Evolutionary conservation across 169 alveolate species (phyloP).

Genomic region (Cryptosporidium ubiquitum): DNA sequence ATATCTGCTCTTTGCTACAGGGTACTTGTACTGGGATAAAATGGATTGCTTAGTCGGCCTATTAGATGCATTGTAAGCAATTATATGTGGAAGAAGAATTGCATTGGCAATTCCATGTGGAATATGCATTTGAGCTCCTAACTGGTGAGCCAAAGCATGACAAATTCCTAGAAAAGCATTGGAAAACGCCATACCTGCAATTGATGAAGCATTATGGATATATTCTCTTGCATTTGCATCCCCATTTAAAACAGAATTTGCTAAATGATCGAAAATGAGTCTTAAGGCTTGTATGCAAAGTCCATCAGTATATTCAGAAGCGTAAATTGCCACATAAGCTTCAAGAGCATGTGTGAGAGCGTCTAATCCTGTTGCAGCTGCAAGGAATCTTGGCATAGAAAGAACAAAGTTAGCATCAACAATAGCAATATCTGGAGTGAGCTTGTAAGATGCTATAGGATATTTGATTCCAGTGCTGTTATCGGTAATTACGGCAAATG

Average conservation of each 20-base stretch:
- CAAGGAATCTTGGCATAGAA: conserved; percentile 74
- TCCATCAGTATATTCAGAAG: conserved; percentile 74
- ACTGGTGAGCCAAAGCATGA: conserved; percentile 75
- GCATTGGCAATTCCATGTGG: conserved; percentile 77
- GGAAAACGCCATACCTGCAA: conserved; percentile 75
- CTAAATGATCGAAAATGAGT: conserved; percentile 67
- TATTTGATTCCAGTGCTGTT: conserved; percentile 66
- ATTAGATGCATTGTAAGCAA: conserved; percentile 69
- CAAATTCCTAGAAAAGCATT: conserved; percentile 76
- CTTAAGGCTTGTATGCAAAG: conserved; percentile 66
- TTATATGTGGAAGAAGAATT: conserved; percentile 56
- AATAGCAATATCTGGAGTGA: conserved; percentile 75
- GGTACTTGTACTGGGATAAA: conserved; percentile 56
- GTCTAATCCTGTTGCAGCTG: conserved; percentile 75
- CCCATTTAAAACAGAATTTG: conserved; percentile 35
- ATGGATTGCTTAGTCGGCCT: conserved; percentile 62
- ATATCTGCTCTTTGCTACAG: conserved; percentile 63
- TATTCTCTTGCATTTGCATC: conserved; percentile 60
- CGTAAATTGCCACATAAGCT: conserved; percentile 68
- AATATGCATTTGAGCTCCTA: conserved; percentile 73
- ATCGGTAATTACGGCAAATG: conserved; percentile 75
- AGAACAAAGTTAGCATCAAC: conserved; percentile 73
- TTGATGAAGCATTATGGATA: conserved; percentile 73
- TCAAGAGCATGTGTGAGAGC: conserved; percentile 76
- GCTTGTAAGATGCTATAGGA: conserved; percentile 71